These are phyloP conservation scores for Coemansia sp. DNA, from an alignment of 192 early-diverging fungal genomes.

Conservation along the genomic window DNA sequence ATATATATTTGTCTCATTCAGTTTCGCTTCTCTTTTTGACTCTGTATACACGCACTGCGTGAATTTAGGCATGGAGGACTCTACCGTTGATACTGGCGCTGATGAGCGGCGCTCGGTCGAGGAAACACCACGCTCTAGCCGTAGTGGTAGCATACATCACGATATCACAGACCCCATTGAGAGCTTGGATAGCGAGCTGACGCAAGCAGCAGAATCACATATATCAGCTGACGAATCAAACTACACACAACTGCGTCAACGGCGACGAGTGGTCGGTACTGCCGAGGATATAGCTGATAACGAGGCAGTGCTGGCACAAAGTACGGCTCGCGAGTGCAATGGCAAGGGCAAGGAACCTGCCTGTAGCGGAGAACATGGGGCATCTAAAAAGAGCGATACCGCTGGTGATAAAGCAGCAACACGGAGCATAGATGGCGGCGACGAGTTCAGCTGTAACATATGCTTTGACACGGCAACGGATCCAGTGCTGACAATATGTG, in stretches of 20 bases:
- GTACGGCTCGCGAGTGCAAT: neutral
- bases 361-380: no score
- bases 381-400: neutral
- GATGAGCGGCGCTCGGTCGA: neutral
- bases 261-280: neutral
- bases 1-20: neutral
- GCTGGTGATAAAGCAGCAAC: neutral
- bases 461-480: conserved; percentile 77
- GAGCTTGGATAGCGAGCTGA: neutral
- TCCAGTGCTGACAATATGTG: conserved; percentile 79
- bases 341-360: conserved; percentile 9
- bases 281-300: neutral
- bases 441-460: conserved; percentile 57
- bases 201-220: neutral
- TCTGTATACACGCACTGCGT: neutral
- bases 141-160: neutral
- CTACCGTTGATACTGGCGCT: neutral
- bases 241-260: neutral
- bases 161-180: neutral
- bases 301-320: neutral
- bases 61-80: conserved; percentile 7
- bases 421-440: conserved; percentile 13
- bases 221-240: neutral
- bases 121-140: neutral
- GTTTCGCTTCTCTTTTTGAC: neutral